A percentile compares a stretch with the other conserved stretches of the same genome.
Evolutionary conservation across 2,329 filamentous ascomycete species (phyloP).

Genomic region (Chrysoporthe cubensis): DNA sequence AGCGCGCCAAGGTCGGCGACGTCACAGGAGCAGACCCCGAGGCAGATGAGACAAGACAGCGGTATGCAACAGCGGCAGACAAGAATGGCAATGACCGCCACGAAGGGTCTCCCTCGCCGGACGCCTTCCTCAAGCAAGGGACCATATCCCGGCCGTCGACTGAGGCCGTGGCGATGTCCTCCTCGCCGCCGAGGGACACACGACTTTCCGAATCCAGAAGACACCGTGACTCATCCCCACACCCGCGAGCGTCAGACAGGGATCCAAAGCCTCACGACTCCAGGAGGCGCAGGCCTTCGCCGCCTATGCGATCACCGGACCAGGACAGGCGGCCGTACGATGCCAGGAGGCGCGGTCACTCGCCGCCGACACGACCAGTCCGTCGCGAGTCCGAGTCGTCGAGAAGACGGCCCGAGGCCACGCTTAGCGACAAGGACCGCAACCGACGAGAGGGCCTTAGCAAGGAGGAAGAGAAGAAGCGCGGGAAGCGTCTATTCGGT

Average conservation of each 20-base stretch:
- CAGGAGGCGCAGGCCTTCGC: constrained; percentile 12
- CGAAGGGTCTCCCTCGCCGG: background rate
- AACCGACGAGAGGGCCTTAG: constrained; percentile 48
- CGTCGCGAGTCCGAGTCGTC: constrained; percentile 20
- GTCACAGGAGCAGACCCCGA: background rate
- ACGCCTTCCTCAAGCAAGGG: background rate
- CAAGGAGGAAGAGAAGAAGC: constrained; percentile 76
- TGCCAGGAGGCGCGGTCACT: background rate
- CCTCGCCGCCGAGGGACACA: constrained; percentile 14
- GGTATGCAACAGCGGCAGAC: constrained; percentile 2
- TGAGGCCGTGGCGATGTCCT: background rate
- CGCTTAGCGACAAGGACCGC: constrained; percentile 24
- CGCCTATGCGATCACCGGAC: constrained; percentile 12
- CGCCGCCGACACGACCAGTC: background rate
- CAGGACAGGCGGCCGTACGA: constrained; percentile 7
- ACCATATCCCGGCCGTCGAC: constrained; percentile 4
- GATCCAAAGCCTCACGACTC: background rate
- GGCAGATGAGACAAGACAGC: background rate
- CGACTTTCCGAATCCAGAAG: constrained; percentile 5
- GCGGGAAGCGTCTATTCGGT: constrained; percentile 84
- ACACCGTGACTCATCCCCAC: constrained; percentile 1
- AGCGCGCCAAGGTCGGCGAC: constrained; percentile 19
- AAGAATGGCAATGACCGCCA: background rate
- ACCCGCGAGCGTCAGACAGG: background rate
- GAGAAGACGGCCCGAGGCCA: constrained; percentile 20